Conservation (phyloP, 176 grass and related monocot genomes). For the Calamus simplicifolius region DNA sequence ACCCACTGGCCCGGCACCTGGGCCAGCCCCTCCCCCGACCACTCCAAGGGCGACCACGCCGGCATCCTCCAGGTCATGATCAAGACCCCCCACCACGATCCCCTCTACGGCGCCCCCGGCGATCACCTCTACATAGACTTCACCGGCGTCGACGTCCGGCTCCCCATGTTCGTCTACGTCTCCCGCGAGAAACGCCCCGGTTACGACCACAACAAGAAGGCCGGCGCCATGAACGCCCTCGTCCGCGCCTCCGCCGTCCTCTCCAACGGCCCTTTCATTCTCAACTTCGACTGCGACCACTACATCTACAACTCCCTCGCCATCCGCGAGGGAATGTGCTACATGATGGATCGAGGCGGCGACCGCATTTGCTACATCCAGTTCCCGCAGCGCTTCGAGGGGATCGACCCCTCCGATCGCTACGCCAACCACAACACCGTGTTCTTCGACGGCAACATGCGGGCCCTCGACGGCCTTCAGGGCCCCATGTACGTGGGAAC, state of each 20-base stretch:
- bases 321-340: slow-evolving; percentile 80
- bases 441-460: slow-evolving; percentile 86
- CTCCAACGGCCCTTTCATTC: slow-evolving; percentile 84
- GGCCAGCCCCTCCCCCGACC: slow-evolving; percentile 9
- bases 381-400: slow-evolving; percentile 56
- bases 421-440: slow-evolving; percentile 71
- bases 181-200: slow-evolving; percentile 83
- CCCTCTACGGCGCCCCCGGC: slow-evolving; percentile 18
- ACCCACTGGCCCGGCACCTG: slow-evolving; percentile 35
- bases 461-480: slow-evolving; percentile 44
- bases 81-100: slow-evolving; percentile 30
- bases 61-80: slow-evolving; percentile 47
- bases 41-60: slow-evolving; percentile 29
- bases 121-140: slow-evolving; percentile 64
- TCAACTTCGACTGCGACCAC: slow-evolving; percentile 99
- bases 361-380: slow-evolving; percentile 76
- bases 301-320: slow-evolving; percentile 82
- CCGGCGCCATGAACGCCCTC: slow-evolving; percentile 88
- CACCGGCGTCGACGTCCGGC: slow-evolving; percentile 55
- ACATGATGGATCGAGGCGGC: slow-evolving; percentile 92
- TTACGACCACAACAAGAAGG: slow-evolving; percentile 94
- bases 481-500: slow-evolving; percentile 57
- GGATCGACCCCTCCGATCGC: slow-evolving; percentile 52
- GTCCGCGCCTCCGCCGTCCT: slow-evolving; percentile 79
- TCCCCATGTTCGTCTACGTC: slow-evolving; percentile 81